These are phyloP conservation scores for Marsdenia floribunda DNA, from an alignment of 257 asterid species.

Conservation along the genomic window DNA sequence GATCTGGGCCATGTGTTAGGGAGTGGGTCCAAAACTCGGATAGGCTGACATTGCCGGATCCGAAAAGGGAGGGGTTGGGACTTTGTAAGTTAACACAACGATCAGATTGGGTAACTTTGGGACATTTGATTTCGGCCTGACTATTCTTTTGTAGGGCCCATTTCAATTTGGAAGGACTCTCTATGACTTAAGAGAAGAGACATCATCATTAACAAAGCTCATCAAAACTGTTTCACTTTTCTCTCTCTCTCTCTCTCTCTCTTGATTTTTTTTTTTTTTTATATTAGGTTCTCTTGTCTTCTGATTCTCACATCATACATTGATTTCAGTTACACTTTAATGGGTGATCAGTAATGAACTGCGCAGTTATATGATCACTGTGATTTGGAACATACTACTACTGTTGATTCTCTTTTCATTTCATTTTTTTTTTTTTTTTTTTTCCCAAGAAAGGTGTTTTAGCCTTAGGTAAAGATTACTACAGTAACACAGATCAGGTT, in stretches of 20 bases:
- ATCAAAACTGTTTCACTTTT: background rate
- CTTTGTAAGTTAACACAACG: constrained; percentile 16
- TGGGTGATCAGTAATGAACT: background rate
- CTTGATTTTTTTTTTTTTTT: background rate
- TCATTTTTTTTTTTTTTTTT: too few relatives aligned
- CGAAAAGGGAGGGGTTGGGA: constrained; percentile 43
- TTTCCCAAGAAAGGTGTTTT: too few relatives aligned
- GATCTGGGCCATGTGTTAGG: constrained; percentile 54
- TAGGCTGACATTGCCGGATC: constrained; percentile 49
- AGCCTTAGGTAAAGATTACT: too few relatives aligned
- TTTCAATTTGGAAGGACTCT: background rate
- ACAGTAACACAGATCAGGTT: too few relatives aligned
- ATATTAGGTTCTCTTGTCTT: background rate
- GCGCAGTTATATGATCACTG: constrained; percentile 2
- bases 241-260: background rate
- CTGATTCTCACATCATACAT: background rate
- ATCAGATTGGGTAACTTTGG: constrained; percentile 23
- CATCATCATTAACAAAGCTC: background rate
- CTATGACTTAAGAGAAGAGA: background rate
- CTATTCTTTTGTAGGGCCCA: constrained; percentile 20
- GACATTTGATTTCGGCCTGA: constrained; percentile 20
- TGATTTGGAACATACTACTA: background rate
- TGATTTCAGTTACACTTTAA: constrained; percentile 13
- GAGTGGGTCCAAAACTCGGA: constrained; percentile 46
- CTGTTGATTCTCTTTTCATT: background rate